Conservation (phyloP, 805 yeast genomes). For the Myxozyma nipponensis region DNA sequence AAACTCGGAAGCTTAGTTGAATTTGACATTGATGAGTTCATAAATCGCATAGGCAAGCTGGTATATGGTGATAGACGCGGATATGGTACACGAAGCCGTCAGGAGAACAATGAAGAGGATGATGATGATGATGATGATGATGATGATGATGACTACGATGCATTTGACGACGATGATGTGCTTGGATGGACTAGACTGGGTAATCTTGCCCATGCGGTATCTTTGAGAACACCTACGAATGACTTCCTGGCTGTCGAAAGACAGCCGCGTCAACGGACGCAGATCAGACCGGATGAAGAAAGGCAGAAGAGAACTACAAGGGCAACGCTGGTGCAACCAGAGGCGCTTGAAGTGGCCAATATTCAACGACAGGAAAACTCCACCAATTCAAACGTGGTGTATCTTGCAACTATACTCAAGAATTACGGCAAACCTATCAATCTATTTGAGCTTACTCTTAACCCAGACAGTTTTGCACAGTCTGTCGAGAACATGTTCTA, state of each 20-base stretch:
- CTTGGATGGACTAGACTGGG: slow-evolving; percentile 20
- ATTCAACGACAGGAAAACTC: slow-evolving; percentile 13
- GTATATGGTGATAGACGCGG: slow-evolving; percentile 9
- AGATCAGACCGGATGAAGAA: slow-evolving; percentile 6
- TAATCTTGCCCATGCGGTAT: slow-evolving; percentile 9
- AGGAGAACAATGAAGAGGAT: slow-evolving; percentile 1
- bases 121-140: slow-evolving; percentile 4
- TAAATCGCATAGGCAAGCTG: slow-evolving; percentile 4
- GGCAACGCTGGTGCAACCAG: slow-evolving; percentile 7
- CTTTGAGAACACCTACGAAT: slow-evolving; percentile 11
- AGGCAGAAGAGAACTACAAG: not conserved
- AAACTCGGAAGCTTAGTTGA: slow-evolving; percentile 21
- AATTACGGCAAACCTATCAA: slow-evolving; percentile 42
- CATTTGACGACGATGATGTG: slow-evolving; percentile 8
- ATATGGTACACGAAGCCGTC: not conserved
- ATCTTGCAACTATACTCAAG: slow-evolving; percentile 10
- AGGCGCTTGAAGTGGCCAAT: slow-evolving; percentile 3
- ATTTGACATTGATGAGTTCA: slow-evolving; percentile 23
- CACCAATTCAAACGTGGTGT: slow-evolving; percentile 15
- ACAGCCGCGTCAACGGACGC: slow-evolving; percentile 10
- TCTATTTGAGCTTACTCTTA: slow-evolving; percentile 62
- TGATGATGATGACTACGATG: slow-evolving; percentile 8
- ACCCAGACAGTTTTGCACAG: slow-evolving; percentile 73
- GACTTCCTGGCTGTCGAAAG: slow-evolving; percentile 15
- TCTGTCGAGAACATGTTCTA: slow-evolving; percentile 82